Conservation (phyloP, 768 basidiomycete genomes). For the Tulasnella sp. region DNA sequence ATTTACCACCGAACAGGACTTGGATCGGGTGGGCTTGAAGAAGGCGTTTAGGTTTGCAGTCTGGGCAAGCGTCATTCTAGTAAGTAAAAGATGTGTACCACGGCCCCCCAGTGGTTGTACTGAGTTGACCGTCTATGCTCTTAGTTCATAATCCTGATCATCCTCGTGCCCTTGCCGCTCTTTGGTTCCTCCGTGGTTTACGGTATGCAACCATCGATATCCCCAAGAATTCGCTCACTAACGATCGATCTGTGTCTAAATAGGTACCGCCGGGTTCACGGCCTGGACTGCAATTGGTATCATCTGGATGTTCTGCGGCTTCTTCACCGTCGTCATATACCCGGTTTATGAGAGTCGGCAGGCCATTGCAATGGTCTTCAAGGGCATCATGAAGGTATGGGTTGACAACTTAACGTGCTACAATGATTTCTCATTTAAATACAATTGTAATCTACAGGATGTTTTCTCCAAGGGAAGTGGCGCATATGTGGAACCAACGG, state of each 20-base stretch:
- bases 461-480: conserved; percentile 17
- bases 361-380: conserved; percentile 48
- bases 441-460: conserved; percentile 9
- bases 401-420: not conserved
- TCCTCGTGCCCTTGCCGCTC: conserved; percentile 74
- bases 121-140: not conserved
- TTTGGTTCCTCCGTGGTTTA: conserved; percentile 76
- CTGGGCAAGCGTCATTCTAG: conserved; percentile 57
- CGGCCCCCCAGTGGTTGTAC: not conserved
- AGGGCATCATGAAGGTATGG: conserved; percentile 55
- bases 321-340: conserved; percentile 67
- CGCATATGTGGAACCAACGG: conserved; percentile 12
- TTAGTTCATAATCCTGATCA: conserved; percentile 38
- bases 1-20: conserved; percentile 37
- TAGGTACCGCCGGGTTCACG: conserved; percentile 44
- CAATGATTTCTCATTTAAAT: not conserved
- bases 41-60: conserved; percentile 77
- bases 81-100: conserved; percentile 26
- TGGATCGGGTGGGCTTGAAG: conserved; percentile 52
- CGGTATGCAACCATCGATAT: conserved; percentile 22
- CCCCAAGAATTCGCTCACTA: not conserved
- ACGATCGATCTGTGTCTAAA: not conserved
- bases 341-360: conserved; percentile 76
- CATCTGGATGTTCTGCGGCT: conserved; percentile 72
- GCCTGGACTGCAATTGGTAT: conserved; percentile 72